These are phyloP conservation scores for Exserohilum rostratum DNA, from an alignment of 2,329 filamentous ascomycete species.

Conservation along the genomic window DNA sequence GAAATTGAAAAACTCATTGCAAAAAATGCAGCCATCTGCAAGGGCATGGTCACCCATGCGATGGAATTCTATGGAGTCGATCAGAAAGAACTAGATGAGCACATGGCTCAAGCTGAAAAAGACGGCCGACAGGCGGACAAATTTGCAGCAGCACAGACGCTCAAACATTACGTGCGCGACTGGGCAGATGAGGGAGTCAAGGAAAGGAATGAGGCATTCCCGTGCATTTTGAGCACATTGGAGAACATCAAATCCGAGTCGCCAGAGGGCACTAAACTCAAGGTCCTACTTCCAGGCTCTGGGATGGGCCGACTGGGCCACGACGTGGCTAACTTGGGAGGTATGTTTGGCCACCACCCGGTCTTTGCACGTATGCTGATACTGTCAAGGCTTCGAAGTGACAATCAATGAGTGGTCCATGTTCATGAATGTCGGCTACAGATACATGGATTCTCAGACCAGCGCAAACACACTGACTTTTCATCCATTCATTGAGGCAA, in stretches of 20 bases:
- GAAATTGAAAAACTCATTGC: conserved; percentile 52
- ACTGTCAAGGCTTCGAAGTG: conserved; percentile 55
- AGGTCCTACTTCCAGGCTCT: conserved; percentile 59
- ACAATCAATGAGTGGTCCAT: conserved; percentile 65
- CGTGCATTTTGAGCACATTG: conserved; percentile 42
- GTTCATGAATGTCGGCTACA: conserved; percentile 63
- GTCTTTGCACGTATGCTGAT: not conserved
- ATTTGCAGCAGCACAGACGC: conserved; percentile 57
- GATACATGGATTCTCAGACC: conserved; percentile 52
- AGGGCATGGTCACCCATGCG: conserved; percentile 54
- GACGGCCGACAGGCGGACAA: conserved; percentile 50
- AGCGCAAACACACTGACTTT: conserved; percentile 38
- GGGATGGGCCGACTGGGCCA: conserved; percentile 61
- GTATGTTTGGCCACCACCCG: conserved; percentile 28
- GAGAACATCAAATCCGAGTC: not conserved
- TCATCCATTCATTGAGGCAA: conserved; percentile 62
- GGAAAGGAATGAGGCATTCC: conserved; percentile 54
- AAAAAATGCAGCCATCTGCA: conserved; percentile 55
- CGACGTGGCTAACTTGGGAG: conserved; percentile 54
- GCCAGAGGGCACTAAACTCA: conserved; percentile 26
- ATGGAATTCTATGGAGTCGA: conserved; percentile 57
- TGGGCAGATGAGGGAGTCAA: conserved; percentile 58
- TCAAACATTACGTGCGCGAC: conserved; percentile 65
- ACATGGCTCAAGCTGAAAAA: conserved; percentile 49
- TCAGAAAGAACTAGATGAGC: conserved; percentile 54